Evolutionary conservation across 2,329 filamentous ascomycete species (phyloP).

Genomic region (Zopfia rhizophila): DNA sequence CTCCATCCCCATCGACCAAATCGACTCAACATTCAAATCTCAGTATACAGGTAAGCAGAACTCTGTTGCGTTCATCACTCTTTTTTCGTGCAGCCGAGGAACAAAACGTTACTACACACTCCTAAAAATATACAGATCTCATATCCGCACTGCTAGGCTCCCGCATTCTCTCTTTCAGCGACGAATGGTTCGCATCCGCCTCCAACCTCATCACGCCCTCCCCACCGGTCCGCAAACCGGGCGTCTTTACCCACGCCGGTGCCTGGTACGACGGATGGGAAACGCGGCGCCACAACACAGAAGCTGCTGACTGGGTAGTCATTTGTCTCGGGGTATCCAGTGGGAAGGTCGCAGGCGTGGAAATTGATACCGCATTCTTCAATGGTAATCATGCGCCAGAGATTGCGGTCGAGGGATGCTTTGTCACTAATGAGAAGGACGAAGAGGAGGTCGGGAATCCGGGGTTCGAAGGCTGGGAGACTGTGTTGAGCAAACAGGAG

Average conservation of each 20-base stretch:
- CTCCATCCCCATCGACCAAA: conserved; percentile 58
- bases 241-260: conserved; percentile 68
- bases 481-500: conserved; percentile 74
- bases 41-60: conserved; percentile 59
- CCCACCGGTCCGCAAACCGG: conserved; percentile 65
- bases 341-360: conserved; percentile 77
- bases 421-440: conserved; percentile 65
- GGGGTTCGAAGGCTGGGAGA: conserved; percentile 69
- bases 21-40: conserved; percentile 65
- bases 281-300: conserved; percentile 68
- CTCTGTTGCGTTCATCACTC: not conserved
- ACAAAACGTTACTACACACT: not conserved
- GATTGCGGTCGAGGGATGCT: conserved; percentile 80
- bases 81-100: not conserved
- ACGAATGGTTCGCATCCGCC: conserved; percentile 71
- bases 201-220: conserved; percentile 68
- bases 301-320: conserved; percentile 69
- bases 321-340: conserved; percentile 71
- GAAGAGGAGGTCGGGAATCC: conserved; percentile 68
- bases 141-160: conserved; percentile 63
- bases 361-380: conserved; percentile 85
- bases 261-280: conserved; percentile 75
- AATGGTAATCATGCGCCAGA: conserved; percentile 83
- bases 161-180: conserved; percentile 65
- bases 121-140: conserved; percentile 53